A percentile compares a stretch with the other conserved stretches of the same genome.
Evolutionary conservation across 352 stramenopile genomes (phyloP).

Genomic region (Hyphochytrium catenoides): DNA sequence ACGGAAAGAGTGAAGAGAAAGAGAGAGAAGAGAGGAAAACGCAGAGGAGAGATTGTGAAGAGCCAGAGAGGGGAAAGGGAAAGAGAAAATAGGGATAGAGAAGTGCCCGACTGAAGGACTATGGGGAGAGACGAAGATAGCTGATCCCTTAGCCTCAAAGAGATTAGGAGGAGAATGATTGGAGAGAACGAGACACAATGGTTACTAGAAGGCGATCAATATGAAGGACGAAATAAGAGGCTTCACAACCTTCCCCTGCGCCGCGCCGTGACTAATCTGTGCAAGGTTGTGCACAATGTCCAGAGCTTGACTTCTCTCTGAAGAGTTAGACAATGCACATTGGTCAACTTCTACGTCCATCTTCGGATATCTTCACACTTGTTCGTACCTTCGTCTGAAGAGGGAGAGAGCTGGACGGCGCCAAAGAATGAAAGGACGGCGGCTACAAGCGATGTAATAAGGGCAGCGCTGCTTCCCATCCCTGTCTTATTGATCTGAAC

Average conservation of each 20-base stretch:
- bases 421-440: conserved; percentile 57
- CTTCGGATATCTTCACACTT: too few relatives aligned
- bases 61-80: neutral
- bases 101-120: too few relatives aligned
- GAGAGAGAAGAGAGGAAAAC: neutral
- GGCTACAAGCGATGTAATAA: conserved; percentile 81
- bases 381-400: conserved; percentile 5
- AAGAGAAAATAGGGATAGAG: too few relatives aligned
- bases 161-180: too few relatives aligned
- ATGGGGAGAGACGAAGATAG: too few relatives aligned
- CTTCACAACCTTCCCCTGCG: conserved; percentile 88
- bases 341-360: conserved; percentile 11
- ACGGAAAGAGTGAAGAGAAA: neutral
- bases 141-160: too few relatives aligned
- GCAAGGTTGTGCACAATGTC: conserved; percentile 75
- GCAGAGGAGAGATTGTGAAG: neutral
- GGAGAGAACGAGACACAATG: too few relatives aligned
- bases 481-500: conserved; percentile 74
- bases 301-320: conserved; percentile 6
- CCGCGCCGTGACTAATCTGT: conserved; percentile 80
- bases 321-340: neutral
- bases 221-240: too few relatives aligned
- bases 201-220: too few relatives aligned
- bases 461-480: conserved; percentile 79
- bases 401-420: conserved; percentile 15